Evolutionary conservation across 2,329 filamentous ascomycete genomes (phyloP), one percentile per base, ranked within the genome.

Genomic region (Pleoardoris graminearum): DNA sequence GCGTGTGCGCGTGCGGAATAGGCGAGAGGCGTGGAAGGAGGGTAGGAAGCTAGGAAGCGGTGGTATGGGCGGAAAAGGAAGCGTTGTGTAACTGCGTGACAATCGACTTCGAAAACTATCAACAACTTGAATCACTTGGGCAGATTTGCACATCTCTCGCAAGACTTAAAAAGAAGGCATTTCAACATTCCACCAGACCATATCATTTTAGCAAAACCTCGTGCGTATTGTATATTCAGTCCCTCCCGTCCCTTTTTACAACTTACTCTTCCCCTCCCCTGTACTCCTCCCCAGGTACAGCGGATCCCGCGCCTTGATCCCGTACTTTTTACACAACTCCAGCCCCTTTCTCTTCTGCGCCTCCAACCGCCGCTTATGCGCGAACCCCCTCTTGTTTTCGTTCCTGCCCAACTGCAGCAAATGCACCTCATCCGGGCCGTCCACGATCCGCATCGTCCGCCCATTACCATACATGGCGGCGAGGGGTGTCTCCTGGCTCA

Each of bases 341-440:
- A 83, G 82, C 14, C 86, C 82, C 78, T 82, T 86, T 66, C 79
- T 75, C 71, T 79, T 81, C 78, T 93, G 89, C 68, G 76, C 78
- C 62, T 80, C 75, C 51, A 91, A 85, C 68, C 82, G 82, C 55
- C 80, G 77, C 37, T 86, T 79, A 41, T 86, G 81, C 61, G 81
- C 83, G 59, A 76, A 70, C 51, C 85, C 86, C 59, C 84, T 82
- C 73, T 82, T 88, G 72, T 91, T 92, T 81, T 94, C 90, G 62
- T 91, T 91, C 62, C 82, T 80, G 14, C 89, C 90, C 78, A 94
- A 79, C 77, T 94, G 90, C 72, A 90, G 44, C n/a, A 74, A 17
- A 65, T 76, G 94, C 55, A 97, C 94, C 84, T 99, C 94, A 76
- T 99, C 94, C 0, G 94, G 94, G 0, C 94, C 94, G 75, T 99